Percentiles rank a stretch among this genome's conserved stretches.
Evolutionary conservation across 192 early-diverging fungal species (phyloP).

Genomic region (Entomortierella chlamydospora): DNA sequence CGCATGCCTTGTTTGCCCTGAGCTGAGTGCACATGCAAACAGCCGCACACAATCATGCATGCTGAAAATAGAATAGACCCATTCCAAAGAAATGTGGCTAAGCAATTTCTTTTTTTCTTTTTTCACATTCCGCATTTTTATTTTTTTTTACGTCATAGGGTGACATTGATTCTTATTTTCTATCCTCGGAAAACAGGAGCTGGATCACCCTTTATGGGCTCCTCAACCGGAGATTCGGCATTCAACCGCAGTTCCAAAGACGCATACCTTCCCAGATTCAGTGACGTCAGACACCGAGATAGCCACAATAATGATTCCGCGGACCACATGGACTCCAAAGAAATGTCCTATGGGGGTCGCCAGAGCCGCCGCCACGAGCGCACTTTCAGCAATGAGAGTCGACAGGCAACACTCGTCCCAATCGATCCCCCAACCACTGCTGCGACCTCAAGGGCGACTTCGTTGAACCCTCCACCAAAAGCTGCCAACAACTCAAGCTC

Average conservation of each 20-base stretch:
- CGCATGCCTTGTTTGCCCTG: too few relatives aligned
- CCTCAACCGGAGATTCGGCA: not conserved
- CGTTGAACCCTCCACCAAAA: not conserved
- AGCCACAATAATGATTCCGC: not conserved
- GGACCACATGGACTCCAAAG: not conserved
- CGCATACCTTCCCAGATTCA: conserved; percentile 3
- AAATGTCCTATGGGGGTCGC: not conserved
- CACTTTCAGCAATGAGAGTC: conserved; percentile 10
- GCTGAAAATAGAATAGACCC: conserved; percentile 17
- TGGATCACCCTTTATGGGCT: conserved; percentile 14
- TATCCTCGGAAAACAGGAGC: conserved; percentile 40
- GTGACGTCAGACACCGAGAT: conserved; percentile 21
- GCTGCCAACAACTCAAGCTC: too few relatives aligned
- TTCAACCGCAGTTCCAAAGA: not conserved
- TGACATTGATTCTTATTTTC: conserved; percentile 43
- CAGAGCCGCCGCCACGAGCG: not conserved
- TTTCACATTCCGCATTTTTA: not conserved
- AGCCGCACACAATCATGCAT: too few relatives aligned
- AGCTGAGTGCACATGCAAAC: too few relatives aligned
- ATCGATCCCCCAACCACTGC: not conserved
- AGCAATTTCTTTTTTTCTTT: not conserved
- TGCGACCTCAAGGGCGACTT: not conserved
- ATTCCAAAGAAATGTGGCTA: conserved; percentile 5
- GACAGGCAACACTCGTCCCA: not conserved
- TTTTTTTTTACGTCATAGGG: conserved; percentile 20